Evolutionary conservation across 2,329 filamentous ascomycete genomes (phyloP).

Genomic region (Penicillium sp.): DNA sequence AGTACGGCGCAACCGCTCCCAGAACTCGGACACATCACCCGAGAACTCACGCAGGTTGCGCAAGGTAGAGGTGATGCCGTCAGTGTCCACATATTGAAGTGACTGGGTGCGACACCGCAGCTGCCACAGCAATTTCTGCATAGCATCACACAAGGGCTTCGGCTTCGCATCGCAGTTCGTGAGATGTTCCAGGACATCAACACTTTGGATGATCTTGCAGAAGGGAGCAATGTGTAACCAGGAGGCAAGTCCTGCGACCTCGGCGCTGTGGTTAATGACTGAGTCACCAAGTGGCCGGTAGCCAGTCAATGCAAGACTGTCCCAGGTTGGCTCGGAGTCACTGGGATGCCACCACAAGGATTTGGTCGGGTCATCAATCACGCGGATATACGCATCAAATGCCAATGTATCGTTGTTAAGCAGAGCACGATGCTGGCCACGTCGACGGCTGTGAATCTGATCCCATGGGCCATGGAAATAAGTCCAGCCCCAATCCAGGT

Average conservation of each 20-base stretch:
- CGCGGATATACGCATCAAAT: slow-evolving; percentile 62
- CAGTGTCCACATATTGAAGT: slow-evolving; percentile 43
- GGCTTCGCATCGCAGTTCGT: slow-evolving; percentile 49
- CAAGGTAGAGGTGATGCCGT: slow-evolving; percentile 42
- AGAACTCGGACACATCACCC: slow-evolving; percentile 56
- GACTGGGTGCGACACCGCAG: slow-evolving; percentile 48
- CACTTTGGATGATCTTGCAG: slow-evolving; percentile 55
- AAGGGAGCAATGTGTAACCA: slow-evolving; percentile 63
- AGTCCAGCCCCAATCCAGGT: slow-evolving; percentile 65
- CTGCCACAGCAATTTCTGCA: slow-evolving; percentile 55
- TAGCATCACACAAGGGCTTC: slow-evolving; percentile 51
- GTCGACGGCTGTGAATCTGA: slow-evolving; percentile 58
- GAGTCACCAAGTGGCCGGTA: slow-evolving; percentile 54
- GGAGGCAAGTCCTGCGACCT: slow-evolving; percentile 58
- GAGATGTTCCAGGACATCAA: slow-evolving; percentile 49
- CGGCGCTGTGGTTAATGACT: slow-evolving; percentile 46
- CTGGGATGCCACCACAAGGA: slow-evolving; percentile 63
- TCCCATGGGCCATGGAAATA: slow-evolving; percentile 62
- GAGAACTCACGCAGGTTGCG: slow-evolving; percentile 47
- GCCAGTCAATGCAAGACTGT: slow-evolving; percentile 59
- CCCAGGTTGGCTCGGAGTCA: slow-evolving; percentile 55
- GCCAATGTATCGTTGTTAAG: slow-evolving; percentile 62
- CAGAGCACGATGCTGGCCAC: slow-evolving; percentile 59
- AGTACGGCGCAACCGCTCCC: slow-evolving; percentile 55
- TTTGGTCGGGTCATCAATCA: slow-evolving; percentile 61